These are phyloP conservation scores for Nitzschia sp. DNA, from an alignment of 108 stramenopile species.

Conservation along the genomic window DNA sequence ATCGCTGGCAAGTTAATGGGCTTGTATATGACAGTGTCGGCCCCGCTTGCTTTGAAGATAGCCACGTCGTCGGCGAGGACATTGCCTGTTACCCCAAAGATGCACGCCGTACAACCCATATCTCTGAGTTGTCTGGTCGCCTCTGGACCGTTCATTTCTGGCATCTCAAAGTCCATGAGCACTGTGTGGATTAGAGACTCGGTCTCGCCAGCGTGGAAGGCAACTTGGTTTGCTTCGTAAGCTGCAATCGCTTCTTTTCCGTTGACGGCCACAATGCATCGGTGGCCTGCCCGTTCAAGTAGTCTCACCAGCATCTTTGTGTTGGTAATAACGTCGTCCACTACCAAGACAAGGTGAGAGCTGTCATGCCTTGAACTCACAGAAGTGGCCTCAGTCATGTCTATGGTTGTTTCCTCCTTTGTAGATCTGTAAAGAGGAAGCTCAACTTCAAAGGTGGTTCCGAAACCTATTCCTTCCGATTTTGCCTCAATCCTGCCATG, in stretches of 20 bases:
- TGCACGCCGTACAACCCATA: conserved; percentile 34
- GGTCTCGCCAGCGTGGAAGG: not conserved
- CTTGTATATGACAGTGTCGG: conserved; percentile 42
- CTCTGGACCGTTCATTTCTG: conserved; percentile 43
- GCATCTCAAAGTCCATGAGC: conserved; percentile 54
- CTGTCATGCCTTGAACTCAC: not conserved
- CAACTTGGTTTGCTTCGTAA: conserved; percentile 10
- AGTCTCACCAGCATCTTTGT: conserved; percentile 43
- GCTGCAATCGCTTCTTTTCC: conserved; percentile 39
- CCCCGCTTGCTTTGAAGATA: conserved; percentile 34
- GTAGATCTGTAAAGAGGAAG: conserved; percentile 28
- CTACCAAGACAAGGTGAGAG: conserved; percentile 23
- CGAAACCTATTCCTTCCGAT: conserved; percentile 53
- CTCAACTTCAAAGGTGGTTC: conserved; percentile 50
- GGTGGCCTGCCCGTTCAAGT: conserved; percentile 36
- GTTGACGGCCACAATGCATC: conserved; percentile 37
- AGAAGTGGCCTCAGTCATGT: not conserved
- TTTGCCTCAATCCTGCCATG: conserved; percentile 38
- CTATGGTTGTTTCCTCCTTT: not conserved
- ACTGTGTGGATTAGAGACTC: conserved; percentile 31
- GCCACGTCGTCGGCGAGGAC: conserved; percentile 42
- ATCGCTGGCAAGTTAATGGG: conserved; percentile 29
- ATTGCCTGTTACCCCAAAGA: conserved; percentile 54
- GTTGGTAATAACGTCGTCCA: conserved; percentile 42
- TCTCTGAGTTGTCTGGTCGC: conserved; percentile 40